Evolutionary conservation across 2,329 filamentous ascomycete species (phyloP).

Genomic region (Pezicula carpinea): DNA sequence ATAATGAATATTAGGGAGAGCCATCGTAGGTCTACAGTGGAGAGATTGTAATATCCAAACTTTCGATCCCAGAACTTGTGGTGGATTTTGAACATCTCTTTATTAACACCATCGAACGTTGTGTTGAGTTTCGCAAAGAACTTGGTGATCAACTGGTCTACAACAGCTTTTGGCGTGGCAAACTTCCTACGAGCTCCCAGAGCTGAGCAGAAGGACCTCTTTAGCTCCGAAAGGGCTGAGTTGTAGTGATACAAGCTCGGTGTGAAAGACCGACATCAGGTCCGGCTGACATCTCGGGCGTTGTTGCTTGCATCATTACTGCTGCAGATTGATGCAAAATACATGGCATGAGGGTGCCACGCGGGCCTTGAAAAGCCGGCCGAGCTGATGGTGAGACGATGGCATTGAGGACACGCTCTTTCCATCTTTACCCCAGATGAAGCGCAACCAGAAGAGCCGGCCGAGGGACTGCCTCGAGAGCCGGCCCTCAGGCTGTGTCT

Average conservation of each 20-base stretch:
- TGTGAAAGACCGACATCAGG: constrained; percentile 9
- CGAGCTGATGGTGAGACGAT: constrained; percentile 11
- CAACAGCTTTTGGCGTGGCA: constrained; percentile 34
- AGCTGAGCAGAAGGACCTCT: constrained; percentile 31
- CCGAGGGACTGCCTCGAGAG: too few species aligned
- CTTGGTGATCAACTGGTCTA: constrained; percentile 30
- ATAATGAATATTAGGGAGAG: constrained; percentile 37
- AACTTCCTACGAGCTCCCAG: constrained; percentile 35
- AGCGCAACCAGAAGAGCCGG: too few species aligned
- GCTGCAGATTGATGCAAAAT: constrained; percentile 31
- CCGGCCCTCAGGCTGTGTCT: too few species aligned
- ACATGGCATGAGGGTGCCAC: constrained; percentile 29
- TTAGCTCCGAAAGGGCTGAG: constrained; percentile 25
- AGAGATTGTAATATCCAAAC: constrained; percentile 35
- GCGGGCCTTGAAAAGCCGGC: constrained; percentile 27
- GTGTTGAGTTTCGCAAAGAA: constrained; percentile 34
- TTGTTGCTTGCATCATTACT: constrained; percentile 27
- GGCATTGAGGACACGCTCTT: constrained; percentile 6
- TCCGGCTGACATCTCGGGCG: constrained; percentile 18
- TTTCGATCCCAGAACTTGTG: constrained; percentile 35
- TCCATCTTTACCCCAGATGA: too few species aligned
- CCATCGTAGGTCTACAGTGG: constrained; percentile 36
- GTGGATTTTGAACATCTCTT: constrained; percentile 28
- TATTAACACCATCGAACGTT: constrained; percentile 33
- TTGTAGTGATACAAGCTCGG: constrained; percentile 15